Base-by-base conservation (phyloP, 352 stramenopile genomes). In the Phytophthora ohioensis region DNA sequence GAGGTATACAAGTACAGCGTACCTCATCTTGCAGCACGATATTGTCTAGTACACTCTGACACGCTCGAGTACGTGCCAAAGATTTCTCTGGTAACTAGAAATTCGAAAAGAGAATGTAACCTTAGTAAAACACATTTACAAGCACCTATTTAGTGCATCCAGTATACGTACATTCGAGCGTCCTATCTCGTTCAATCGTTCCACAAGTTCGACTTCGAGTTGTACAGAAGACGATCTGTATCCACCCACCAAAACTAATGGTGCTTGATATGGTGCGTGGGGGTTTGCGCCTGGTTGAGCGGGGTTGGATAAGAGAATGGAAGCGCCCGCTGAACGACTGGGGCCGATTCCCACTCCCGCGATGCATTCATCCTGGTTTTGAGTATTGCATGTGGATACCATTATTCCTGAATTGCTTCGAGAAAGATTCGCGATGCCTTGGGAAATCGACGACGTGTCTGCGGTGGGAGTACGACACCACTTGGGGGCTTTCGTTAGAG, bases 11-110 rank as follows among this genome's bases (percentile, higher is more conserved):
- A 56, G 6, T 30, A 27, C 52, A 73, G n/a, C 53, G 3, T 51
- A 91, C 86, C 75, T 89, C 76, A 47, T 94, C 84, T 57, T 91
- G 79, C 32, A 80, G 45, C 31, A 91, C 85, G 3, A 92, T 69
- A 8, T 58, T 57, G 54, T 91, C 76, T 8, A 94, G 73, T 10
- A 81, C 71, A 27, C 62, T 71, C 56, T 87, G 81, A 12, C 80
- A 91, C 4, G 83, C 85, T 8, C 73, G 69, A 7, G 88, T 80
- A 11, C 84, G 79, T 15, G 80, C 78, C 17, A 81, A 63, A 0
- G 73, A 68, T 58, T 88, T 88, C 64, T 88, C 82, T n/a, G 69
- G 81, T n/a, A 90, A 49, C 84, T 91, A 31, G 5, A 49, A 36
- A 59, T 38, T 30, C 45, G 21, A 27, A 39, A 32, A 34, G 32